These are phyloP conservation scores for Adansonia gregorii DNA, from an alignment of 441 rosid species.

Conservation along the genomic window DNA sequence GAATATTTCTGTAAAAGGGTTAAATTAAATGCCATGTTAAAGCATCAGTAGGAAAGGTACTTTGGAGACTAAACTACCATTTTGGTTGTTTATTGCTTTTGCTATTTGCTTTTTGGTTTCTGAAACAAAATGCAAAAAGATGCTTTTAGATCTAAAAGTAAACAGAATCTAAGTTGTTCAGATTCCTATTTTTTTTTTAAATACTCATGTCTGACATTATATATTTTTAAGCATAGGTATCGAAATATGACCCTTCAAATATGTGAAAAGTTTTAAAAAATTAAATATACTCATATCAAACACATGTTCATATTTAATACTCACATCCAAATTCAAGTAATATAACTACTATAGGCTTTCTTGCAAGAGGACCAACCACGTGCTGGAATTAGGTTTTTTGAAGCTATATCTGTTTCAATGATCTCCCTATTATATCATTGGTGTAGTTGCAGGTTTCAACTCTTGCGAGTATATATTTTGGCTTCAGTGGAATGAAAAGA, in stretches of 20 bases:
- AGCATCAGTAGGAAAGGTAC: not conserved
- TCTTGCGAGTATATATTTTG: not conserved
- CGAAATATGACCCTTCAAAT: no score
- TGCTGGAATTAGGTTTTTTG: not conserved
- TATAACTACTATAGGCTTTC: not conserved
- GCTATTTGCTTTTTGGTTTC: not conserved
- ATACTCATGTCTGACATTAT: no score
- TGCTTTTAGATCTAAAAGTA: not conserved
- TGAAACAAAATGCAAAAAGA: not conserved
- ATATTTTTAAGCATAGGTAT: not conserved
- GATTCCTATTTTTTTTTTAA: no score
- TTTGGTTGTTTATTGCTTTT: not conserved
- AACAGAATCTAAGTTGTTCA: not conserved
- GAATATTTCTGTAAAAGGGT: not conserved
- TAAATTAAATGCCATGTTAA: not conserved
- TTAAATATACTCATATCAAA: no score
- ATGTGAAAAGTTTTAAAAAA: no score
- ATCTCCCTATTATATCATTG: not conserved
- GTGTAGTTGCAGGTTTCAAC: not conserved
- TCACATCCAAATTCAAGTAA: no score
- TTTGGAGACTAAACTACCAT: not conserved
- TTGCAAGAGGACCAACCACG: not conserved
- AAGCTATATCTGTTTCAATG: not conserved
- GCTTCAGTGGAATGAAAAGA: not conserved
- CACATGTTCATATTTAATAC: not conserved